These are phyloP conservation scores for Suillus cothurnatus DNA, from an alignment of 768 basidiomycete genomes.

Conservation along the genomic window DNA sequence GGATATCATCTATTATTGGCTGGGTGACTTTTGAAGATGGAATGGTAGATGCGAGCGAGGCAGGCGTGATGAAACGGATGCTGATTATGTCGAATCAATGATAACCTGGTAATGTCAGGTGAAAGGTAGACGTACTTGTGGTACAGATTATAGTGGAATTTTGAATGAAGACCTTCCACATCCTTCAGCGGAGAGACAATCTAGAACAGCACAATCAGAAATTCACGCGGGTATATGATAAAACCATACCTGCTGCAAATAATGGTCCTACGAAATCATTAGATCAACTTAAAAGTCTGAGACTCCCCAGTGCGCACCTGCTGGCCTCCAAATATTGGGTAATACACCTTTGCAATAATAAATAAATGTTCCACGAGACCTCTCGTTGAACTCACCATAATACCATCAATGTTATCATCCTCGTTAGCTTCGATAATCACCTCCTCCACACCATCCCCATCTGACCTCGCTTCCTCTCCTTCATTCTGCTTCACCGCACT, in stretches of 20 bases:
- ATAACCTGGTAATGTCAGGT: neutral
- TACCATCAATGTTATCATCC: constrained; percentile 82
- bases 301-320: constrained; percentile 55
- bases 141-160: constrained; percentile 93
- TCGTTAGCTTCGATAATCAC: constrained; percentile 96
- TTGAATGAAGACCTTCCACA: constrained; percentile 96
- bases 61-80: constrained; percentile 89
- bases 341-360: constrained; percentile 72
- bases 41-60: constrained; percentile 57
- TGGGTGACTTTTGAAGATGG: constrained; percentile 32
- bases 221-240: neutral
- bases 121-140: constrained; percentile 68
- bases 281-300: constrained; percentile 4
- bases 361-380: constrained; percentile 20
- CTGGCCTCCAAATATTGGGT: constrained; percentile 89
- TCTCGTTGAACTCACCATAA: constrained; percentile 80
- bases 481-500: constrained; percentile 29
- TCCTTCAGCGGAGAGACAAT: constrained; percentile 96
- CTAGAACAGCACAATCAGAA: constrained; percentile 36
- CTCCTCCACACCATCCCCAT: constrained; percentile 93
- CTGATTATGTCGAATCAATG: constrained; percentile 29
- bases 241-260: constrained; percentile 81
- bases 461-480: constrained; percentile 47
- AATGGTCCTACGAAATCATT: constrained; percentile 71
- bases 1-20: constrained; percentile 52